phyloP scores from a whole-genome alignment of 176 grass and related monocot species.

The maize (Zea mays) region Zm-B73-REFERENCE-NAM-5.0 NC_050101.1:169032501-169033000 shows the following conservation, averaged over 20 bases:
- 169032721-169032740: not conserved
- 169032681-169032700: conserved; percentile 51
- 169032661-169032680: conserved; percentile 66
- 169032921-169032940: not conserved
- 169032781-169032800: conserved; percentile 69
- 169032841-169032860: not conserved
- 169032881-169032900: not conserved
- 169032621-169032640: conserved; percentile 49
- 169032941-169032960: not conserved
- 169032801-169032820: conserved; percentile 64
- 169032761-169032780: conserved; percentile 40
- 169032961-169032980: not conserved
- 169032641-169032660: conserved; percentile 75
- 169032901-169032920: not conserved
- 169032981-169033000: conserved; percentile 3
- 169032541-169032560: conserved; percentile 68
- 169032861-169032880: not conserved
- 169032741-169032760: conserved; percentile 13
- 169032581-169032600: not conserved
- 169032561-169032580: conserved; percentile 54
- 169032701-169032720: conserved; percentile 27
- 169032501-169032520: conserved; percentile 61
- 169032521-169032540: conserved; percentile 58
- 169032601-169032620: no score
- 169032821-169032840: conserved; percentile 81